Evolutionary conservation across 106 monocot genomes (phyloP), one percentile per base, ranked within the genome.

Genomic region (Agapanthus africanus): DNA sequence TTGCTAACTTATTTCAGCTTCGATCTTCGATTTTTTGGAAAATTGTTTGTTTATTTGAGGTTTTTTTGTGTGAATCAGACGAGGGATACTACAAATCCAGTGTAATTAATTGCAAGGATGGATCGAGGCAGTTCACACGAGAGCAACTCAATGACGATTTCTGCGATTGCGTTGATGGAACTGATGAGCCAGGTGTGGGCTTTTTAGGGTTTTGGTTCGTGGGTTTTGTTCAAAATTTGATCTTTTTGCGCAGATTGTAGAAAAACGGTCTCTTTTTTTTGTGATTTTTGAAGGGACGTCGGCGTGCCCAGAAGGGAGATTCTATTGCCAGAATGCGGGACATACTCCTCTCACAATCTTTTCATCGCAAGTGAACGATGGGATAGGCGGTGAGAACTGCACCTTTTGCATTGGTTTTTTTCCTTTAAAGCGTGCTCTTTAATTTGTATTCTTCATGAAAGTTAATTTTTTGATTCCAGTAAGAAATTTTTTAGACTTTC

Each of bases 311-410:
- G 87, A 90, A 76, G 99, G 93, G 67, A 99, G 76, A 76, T 99
- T 99, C 51, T 93, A 93, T 54, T 99, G 99, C 71, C 59, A 61
- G 63, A 99, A 99, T 75, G 70, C 41, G 1, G 99, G 99, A 21
- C 99, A 99, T 57, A 56, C 57, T 59, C 87, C 99, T 2, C 22
- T 81, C 41, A 67, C 65, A 11, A 80, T 99, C 44, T 99, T 87
- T 70, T 93, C 99, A 27, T 99, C 99, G 15, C 76, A 93, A 65
- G 93, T 99, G 49, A 99, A 99, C 76, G 99, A 99, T 77, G 93
- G 93, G 18, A 85, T 99, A 39, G 93, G 99, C 13, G 99, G 99
- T 99, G 85, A 71, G 84, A 41, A 62, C 4, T 61, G 31, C 31
- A 26, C 32, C 5, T 30, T 14, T 34, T 11, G 60, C n/a, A 21